phyloP scores from a whole-genome alignment of 306 rosid genomes.

The Sesbania bispinosa region DNA sequence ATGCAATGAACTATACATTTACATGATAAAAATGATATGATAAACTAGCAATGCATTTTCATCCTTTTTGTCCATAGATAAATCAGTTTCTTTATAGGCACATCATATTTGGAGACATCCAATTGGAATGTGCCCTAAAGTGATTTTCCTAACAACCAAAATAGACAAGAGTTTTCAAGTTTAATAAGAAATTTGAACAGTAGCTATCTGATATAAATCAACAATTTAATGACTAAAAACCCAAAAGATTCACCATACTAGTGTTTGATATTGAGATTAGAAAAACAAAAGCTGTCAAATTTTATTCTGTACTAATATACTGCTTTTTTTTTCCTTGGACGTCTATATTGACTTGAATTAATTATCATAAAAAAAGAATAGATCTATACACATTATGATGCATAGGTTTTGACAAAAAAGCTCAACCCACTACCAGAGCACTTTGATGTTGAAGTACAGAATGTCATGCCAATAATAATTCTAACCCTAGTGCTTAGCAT shows the following conservation, averaged over 20 bases:
- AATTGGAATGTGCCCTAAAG: too few relatives aligned
- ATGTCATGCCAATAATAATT: conserved; percentile 7
- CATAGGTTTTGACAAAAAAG: background rate
- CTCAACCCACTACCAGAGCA: background rate
- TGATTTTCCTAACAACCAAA: too few relatives aligned
- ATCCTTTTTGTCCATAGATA: too few relatives aligned
- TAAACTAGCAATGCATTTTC: too few relatives aligned
- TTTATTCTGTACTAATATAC: background rate
- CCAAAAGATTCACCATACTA: background rate
- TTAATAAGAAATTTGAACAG: background rate
- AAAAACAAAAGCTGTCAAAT: too few relatives aligned
- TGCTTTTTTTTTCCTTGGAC: background rate
- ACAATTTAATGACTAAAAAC: background rate
- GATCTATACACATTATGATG: background rate
- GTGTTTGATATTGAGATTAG: background rate
- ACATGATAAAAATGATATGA: too few relatives aligned
- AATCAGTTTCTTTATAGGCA: too few relatives aligned
- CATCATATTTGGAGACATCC: too few relatives aligned
- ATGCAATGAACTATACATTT: too few relatives aligned
- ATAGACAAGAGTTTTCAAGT: background rate
- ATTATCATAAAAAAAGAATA: conserved; percentile 3
- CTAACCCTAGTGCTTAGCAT: too few relatives aligned
- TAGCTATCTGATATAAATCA: background rate
- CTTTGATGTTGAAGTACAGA: background rate
- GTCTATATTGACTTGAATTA: background rate